Evolutionary conservation across 352 stramenopile genomes (phyloP), one percentile per base, ranked within the genome.

Genomic region (Phytophthora idaei): DNA sequence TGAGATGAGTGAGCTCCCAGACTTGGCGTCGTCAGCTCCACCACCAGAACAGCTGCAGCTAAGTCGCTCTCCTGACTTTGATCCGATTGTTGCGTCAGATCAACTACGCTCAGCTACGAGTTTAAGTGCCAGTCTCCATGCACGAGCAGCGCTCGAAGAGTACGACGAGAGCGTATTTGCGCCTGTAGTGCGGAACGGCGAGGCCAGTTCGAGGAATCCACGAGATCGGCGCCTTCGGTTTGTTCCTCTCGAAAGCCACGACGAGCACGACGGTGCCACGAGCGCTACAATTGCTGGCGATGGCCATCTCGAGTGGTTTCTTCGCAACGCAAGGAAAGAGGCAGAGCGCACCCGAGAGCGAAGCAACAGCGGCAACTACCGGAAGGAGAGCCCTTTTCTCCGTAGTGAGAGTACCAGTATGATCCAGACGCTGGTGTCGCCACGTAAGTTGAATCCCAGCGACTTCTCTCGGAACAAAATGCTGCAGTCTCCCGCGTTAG

Each of bases 81-180:
- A 78, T 27, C 59, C 77, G 1, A 59, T 64, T 21, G 45, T 63
- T 15, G 60, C 64, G 8, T 71, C 63, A 9, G 67, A 49, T 6
- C 69, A 67, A 39, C 69, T 64, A 51, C 42, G 58, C 39, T 72
- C 57, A 11, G 29, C 70, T 15, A 73, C 57, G 12, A 71, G 72
- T 25, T 46, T 89, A 10, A 80, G 66, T 47, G 50, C 74, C 6
- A 77, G 73, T 51, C 50, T 87, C 1, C 55, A 87, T 12, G 64
- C 67, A 0, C 63, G 74, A 29, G 79, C 86, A 47, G 74, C 73
- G 27, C 58, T 92, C 10, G 61, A 82, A 37, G 78, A 87, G 44
- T 93, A 93, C 46, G 85, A 93, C 46, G 83, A 77, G 3, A 79
- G 74, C 11, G 85, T 93, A 1, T 93, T 93, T 47, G 57, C 55